phyloP scores from a whole-genome alignment of 495 filamentous ascomycete genomes.

The Tirmania nivea region DNA sequence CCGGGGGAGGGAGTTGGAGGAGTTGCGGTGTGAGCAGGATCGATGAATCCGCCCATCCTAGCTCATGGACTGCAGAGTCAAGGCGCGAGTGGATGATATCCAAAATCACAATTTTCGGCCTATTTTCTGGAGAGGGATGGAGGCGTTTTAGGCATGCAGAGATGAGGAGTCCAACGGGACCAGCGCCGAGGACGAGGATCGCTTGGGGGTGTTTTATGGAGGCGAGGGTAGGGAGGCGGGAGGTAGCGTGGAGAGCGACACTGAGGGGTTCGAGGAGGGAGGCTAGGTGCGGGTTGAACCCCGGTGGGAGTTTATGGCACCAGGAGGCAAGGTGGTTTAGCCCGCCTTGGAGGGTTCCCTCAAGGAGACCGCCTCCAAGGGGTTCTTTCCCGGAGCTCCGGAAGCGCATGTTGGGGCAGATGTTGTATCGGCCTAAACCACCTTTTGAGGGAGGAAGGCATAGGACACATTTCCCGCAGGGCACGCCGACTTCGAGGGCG shows the following conservation, averaged over 20 bases:
- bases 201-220: constrained; percentile 26
- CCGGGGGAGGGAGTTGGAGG: constrained; percentile 34
- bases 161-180: constrained; percentile 62
- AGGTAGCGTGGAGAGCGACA: constrained; percentile 66
- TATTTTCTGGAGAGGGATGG: not conserved
- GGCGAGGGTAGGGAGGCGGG: constrained; percentile 28
- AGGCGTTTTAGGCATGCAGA: constrained; percentile 26
- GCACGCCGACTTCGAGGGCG: constrained; percentile 65
- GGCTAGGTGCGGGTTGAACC: constrained; percentile 27
- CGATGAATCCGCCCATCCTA: constrained; percentile 47
- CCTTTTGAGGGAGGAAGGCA: constrained; percentile 23
- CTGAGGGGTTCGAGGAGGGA: constrained; percentile 70
- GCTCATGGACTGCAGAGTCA: constrained; percentile 46
- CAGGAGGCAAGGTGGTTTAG: constrained; percentile 72
- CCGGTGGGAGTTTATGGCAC: constrained; percentile 38
- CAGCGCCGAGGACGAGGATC: constrained; percentile 66
- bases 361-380: constrained; percentile 31
- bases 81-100: constrained; percentile 66
- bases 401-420: constrained; percentile 67
- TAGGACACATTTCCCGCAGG: constrained; percentile 51
- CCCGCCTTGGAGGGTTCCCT: constrained; percentile 73
- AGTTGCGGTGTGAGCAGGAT: constrained; percentile 30
- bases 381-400: constrained; percentile 40
- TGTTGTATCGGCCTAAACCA: constrained; percentile 60
- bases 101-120: constrained; percentile 48